Conservation (phyloP, 352 stramenopile species). For the Phytophthora ohioensis region DNA sequence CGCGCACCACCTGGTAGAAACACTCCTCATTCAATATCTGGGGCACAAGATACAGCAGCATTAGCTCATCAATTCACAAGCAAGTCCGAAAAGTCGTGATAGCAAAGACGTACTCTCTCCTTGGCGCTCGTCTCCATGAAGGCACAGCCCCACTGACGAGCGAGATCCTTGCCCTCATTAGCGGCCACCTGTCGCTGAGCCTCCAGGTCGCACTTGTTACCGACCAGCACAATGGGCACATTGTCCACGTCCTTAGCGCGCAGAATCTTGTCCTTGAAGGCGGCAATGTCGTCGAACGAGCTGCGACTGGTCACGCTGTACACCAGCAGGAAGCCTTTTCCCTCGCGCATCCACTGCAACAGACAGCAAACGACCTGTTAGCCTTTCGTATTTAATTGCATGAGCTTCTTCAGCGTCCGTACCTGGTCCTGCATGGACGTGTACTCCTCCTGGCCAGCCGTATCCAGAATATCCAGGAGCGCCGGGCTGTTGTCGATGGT, state of each 20-base stretch:
- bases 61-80: slow-evolving; percentile 4
- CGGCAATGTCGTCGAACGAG: slow-evolving; percentile 91
- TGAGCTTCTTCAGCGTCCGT: not conserved
- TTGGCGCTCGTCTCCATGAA: slow-evolving; percentile 93
- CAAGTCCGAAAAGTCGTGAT: not conserved
- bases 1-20: slow-evolving; percentile 90
- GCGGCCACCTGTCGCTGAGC: slow-evolving; percentile 74
- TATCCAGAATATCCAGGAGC: slow-evolving; percentile 93
- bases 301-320: slow-evolving; percentile 92
- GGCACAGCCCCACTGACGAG: slow-evolving; percentile 78
- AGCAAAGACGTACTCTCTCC: slow-evolving; percentile 65
- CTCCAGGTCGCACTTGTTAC: slow-evolving; percentile 91
- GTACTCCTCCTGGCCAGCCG: slow-evolving; percentile 93
- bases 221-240: slow-evolving; percentile 89
- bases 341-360: slow-evolving; percentile 92
- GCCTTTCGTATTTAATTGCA: not conserved
- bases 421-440: slow-evolving; percentile 93
- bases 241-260: slow-evolving; percentile 90
- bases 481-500: slow-evolving; percentile 85
- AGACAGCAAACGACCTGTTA: not conserved
- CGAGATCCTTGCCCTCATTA: slow-evolving; percentile 71
- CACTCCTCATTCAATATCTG: slow-evolving; percentile 92
- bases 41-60: not conserved
- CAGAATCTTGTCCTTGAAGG: slow-evolving; percentile 93
- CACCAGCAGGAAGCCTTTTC: slow-evolving; percentile 91